Base-by-base conservation (phyloP, 78 protist species). In the Bodo saltans region DNA sequence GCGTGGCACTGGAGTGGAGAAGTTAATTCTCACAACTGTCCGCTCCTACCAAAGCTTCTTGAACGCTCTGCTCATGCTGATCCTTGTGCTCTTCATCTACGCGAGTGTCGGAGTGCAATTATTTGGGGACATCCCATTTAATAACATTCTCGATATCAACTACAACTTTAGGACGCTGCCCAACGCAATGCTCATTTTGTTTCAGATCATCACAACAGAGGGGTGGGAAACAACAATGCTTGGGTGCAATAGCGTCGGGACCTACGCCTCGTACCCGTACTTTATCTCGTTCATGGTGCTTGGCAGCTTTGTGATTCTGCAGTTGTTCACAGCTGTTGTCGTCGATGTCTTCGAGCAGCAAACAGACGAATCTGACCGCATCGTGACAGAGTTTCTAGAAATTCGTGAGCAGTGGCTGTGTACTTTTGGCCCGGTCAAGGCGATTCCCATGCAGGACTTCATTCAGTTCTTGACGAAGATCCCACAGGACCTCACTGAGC, bases 331-430 rank as follows among this genome's bases (percentile, higher is more conserved):
- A 4, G 84, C 84, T 1, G 34, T 79, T 12, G 67, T 79, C 30
- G 35, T 79, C 60, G 84, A 79, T 37, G 67, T 67, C 74, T 79
- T 79, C 74, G 73, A 70, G 60, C n/a, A n/a, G n/a, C n/a, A n/a
- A n/a, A n/a, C n/a, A n/a, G n/a, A n/a, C n/a, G n/a, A n/a, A n/a
- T n/a, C n/a, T n/a, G n/a, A n/a, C n/a, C n/a, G n/a, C n/a, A n/a
- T n/a, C n/a, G n/a, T n/a, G n/a, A n/a, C n/a, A n/a, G n/a, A n/a
- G n/a, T n/a, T n/a, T n/a, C n/a, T n/a, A n/a, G n/a, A n/a, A n/a
- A n/a, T n/a, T n/a, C n/a, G n/a, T n/a, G n/a, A n/a, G n/a, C n/a
- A n/a, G n/a, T n/a, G n/a, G n/a, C n/a, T n/a, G n/a, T n/a, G n/a
- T n/a, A n/a, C n/a, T n/a, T n/a, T n/a, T n/a, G n/a, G n/a, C n/a